These are phyloP conservation scores for Suillus occidentalis DNA, from an alignment of 768 basidiomycete species.

Conservation along the genomic window DNA sequence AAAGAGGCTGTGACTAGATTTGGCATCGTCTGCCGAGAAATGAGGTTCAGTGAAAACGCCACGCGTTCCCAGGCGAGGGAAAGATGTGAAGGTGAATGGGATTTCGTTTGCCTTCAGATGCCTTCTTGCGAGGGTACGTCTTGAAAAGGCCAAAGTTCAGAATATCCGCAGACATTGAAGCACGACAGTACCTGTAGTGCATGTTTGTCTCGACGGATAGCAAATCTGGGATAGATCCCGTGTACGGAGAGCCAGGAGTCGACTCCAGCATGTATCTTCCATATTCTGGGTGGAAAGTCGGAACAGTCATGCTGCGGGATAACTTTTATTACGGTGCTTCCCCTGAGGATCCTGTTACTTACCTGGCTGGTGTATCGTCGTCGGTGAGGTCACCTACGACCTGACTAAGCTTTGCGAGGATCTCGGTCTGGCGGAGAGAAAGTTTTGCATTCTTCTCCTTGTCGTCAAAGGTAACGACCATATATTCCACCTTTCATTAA, in stretches of 20 bases:
- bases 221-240: conserved; percentile 81
- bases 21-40: conserved; percentile 68
- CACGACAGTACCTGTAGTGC: conserved; percentile 72
- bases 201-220: conserved; percentile 92
- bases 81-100: conserved; percentile 93
- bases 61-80: conserved; percentile 85
- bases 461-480: conserved; percentile 87
- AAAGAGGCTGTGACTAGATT: conserved; percentile 92
- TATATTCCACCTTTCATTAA: conserved; percentile 81
- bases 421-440: conserved; percentile 94
- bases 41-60: conserved; percentile 94
- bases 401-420: conserved; percentile 72
- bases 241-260: conserved; percentile 94
- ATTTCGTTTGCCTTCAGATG: conserved; percentile 85
- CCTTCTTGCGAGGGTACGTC: conserved; percentile 80
- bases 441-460: conserved; percentile 77
- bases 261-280: conserved; percentile 99
- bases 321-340: conserved; percentile 6
- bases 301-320: conserved; percentile 60
- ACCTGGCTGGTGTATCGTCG: conserved; percentile 54
- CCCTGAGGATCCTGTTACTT: conserved; percentile 26
- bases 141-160: conserved; percentile 26
- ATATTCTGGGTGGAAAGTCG: conserved; percentile 97
- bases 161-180: background rate
- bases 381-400: conserved; percentile 67